Percentiles rank a stretch among this genome's conserved stretches.
Evolutionary conservation across 805 yeast species (phyloP).

Genomic region (Metschnikowia vanudenii): DNA sequence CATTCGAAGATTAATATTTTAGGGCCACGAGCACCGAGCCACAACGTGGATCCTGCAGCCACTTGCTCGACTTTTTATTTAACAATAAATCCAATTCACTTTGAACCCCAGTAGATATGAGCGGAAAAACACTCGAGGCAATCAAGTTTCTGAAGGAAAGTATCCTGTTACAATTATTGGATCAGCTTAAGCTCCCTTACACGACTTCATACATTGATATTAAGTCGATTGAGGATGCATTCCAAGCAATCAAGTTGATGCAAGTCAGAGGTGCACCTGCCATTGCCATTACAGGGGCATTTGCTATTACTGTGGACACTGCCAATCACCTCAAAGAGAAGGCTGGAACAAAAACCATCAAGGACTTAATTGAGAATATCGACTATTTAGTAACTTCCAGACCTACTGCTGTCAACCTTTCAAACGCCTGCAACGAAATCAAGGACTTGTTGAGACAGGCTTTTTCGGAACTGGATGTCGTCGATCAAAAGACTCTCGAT

Average conservation of each 20-base stretch:
- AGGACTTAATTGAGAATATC: conserved; percentile 46
- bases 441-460: conserved; percentile 29
- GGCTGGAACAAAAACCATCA: conserved; percentile 24
- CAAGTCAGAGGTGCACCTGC: conserved; percentile 99
- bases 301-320: conserved; percentile 77
- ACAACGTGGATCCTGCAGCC: conserved; percentile 6
- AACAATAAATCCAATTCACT: not conserved
- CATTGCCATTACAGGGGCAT: conserved; percentile 90
- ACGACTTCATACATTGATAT: conserved; percentile 67
- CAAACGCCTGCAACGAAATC: conserved; percentile 66
- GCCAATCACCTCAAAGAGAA: conserved; percentile 27
- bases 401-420: conserved; percentile 93
- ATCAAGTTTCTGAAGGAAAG: conserved; percentile 56
- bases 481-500: conserved; percentile 25
- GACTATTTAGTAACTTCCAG: conserved; percentile 72
- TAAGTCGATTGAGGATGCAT: conserved; percentile 69
- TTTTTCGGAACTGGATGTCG: conserved; percentile 15
- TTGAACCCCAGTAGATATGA: conserved; percentile 5
- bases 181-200: conserved; percentile 83
- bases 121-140: conserved; percentile 47
- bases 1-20: conserved; percentile 69
- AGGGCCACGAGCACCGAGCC: not conserved
- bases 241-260: conserved; percentile 80
- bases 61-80: not conserved
- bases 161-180: conserved; percentile 58